Base-by-base conservation (phyloP, 768 basidiomycete species). In the Cantharellus cinnabarinus region DNA sequence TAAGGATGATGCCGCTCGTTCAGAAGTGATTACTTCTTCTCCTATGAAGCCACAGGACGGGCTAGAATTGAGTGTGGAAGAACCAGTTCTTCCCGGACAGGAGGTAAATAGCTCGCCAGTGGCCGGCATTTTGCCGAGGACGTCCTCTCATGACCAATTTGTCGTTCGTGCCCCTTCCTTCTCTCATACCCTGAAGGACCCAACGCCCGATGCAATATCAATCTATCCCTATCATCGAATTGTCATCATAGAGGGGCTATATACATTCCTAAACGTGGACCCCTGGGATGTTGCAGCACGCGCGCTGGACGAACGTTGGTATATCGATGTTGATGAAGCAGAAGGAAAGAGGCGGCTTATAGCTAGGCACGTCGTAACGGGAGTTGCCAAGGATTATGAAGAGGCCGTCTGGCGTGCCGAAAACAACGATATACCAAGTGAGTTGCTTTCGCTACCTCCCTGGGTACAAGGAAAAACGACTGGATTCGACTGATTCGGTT, bases 161-260 rank as follows among this genome's bases (percentile, higher is more conserved):
- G 56, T 58, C 41, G 53, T 74, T 41, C 76, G 75, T 5, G 90
- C 87, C 35, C 90, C 89, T 0, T 82, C 86, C 0, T 97, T 95
- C 68, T 79, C 82, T 58, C 93, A 95, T 68, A 78, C 86, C 0
- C 67, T 86, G 57, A 97, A 94, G 66, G 93, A 97, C 66, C 91
- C 90, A 0, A 72, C 72, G 0, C 77, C 78, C 2, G 74, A 81
- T 51, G 77, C 79, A 0, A 67, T 83, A 35, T 66, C 71, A 2
- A 76, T 97, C 37, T 65, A 71, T 35, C 78, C 82, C 0, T 65
- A 72, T 40, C 83, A 93, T 65, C 80, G 85, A 7, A 77, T 97
- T 58, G 75, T 95, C 50, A 68, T 97, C 61, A 78, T 97, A 62
- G 93, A 97, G 70, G 91, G 93, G 0, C 70, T 95, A n/a, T 95